Conservation (phyloP, 1,284 basidiomycete genomes). For the Meira miltonrushii region DNA sequence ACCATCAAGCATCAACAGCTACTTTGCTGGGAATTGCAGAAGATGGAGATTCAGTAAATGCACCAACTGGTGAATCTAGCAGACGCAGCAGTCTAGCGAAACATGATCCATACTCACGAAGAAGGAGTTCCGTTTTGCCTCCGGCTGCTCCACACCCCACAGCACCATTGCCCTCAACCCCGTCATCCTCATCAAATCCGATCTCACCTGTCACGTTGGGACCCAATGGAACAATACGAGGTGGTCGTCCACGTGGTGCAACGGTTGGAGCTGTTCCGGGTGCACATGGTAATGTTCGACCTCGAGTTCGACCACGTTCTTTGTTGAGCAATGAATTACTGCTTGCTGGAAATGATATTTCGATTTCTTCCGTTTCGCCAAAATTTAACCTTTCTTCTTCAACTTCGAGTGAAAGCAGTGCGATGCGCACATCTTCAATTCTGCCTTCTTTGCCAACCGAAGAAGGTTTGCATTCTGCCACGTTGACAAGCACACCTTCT, state of each 20-base stretch:
- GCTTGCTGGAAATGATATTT: background rate
- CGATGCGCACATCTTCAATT: background rate
- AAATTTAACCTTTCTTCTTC: background rate
- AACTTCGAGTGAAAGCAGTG: background rate
- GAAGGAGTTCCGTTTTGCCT: conserved; percentile 11
- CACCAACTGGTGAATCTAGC: background rate
- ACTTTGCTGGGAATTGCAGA: background rate
- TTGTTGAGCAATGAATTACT: conserved; percentile 35
- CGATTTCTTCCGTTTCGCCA: background rate
- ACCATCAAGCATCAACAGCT: conserved; percentile 6
- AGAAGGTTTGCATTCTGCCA: background rate
- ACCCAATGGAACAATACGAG: conserved; percentile 17
- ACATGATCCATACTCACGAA: background rate
- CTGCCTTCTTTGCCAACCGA: background rate
- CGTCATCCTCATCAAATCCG: background rate
- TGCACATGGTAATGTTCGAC: conserved; percentile 2
- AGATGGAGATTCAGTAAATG: background rate
- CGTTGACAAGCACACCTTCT: background rate
- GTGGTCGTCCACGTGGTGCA: conserved; percentile 30
- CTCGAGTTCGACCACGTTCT: conserved; percentile 25
- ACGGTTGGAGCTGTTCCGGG: conserved; percentile 40
- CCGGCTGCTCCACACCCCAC: conserved; percentile 6
- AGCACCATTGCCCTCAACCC: conserved; percentile 5
- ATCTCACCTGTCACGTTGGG: conserved; percentile 10
- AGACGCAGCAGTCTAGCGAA: background rate